Conservation (phyloP, 2,329 filamentous ascomycete genomes). For the Gaeumannomyces sp. region DNA sequence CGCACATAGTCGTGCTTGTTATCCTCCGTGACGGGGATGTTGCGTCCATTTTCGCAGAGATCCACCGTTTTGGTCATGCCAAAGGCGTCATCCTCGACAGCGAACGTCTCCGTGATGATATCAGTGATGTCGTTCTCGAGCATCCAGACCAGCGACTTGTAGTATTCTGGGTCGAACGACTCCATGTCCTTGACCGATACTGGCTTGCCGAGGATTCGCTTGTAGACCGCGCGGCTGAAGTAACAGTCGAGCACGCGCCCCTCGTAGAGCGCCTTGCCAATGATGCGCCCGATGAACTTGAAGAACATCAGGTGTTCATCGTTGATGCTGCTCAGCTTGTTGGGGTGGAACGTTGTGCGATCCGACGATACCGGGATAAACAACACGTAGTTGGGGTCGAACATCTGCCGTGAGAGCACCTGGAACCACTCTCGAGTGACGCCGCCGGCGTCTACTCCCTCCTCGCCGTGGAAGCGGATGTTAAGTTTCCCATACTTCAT, state of each 20-base stretch:
- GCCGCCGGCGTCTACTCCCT: slow-evolving; percentile 95
- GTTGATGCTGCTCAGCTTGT: slow-evolving; percentile 89
- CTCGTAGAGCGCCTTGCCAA: slow-evolving; percentile 96
- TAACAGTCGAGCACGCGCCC: slow-evolving; percentile 94
- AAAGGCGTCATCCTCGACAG: slow-evolving; percentile 88
- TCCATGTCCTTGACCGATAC: slow-evolving; percentile 99
- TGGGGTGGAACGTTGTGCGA: slow-evolving; percentile 97
- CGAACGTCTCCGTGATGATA: slow-evolving; percentile 94
- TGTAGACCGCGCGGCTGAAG: slow-evolving; percentile 98
- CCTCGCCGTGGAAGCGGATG: slow-evolving; percentile 94
- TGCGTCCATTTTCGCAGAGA: slow-evolving; percentile 77
- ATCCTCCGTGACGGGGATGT: slow-evolving; percentile 90
- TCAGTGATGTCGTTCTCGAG: slow-evolving; percentile 97
- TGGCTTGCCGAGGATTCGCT: slow-evolving; percentile 88
- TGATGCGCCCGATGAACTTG: slow-evolving; percentile 98
- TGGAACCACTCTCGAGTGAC: slow-evolving; percentile 99
- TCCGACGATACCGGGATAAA: slow-evolving; percentile 97
- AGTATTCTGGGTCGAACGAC: slow-evolving; percentile 95
- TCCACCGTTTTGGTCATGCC: slow-evolving; percentile 84
- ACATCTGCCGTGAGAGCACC: slow-evolving; percentile 95
- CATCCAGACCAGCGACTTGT: slow-evolving; percentile 98
- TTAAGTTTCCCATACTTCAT: slow-evolving; percentile 99
- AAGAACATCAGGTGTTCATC: slow-evolving; percentile 96
- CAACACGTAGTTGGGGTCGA: slow-evolving; percentile 93
- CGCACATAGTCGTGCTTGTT: slow-evolving; percentile 99